phyloP scores from a whole-genome alignment of 208 protist species.

The Trypanosoma platydactyli region DNA sequence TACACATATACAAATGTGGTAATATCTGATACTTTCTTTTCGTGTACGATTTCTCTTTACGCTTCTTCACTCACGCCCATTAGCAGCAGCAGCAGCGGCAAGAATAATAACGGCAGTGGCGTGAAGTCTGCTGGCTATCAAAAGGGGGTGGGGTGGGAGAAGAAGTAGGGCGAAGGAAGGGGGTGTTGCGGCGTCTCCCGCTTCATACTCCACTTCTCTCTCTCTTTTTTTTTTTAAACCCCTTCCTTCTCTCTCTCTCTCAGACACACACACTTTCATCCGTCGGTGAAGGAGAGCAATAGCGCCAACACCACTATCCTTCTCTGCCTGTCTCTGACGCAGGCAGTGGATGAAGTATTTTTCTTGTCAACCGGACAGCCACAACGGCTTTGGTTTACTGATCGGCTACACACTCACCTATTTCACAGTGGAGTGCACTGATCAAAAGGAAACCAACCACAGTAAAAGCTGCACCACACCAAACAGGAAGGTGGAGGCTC shows the following conservation, averaged over 20 bases:
- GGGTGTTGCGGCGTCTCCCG: background rate
- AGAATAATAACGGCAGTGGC: too few species aligned
- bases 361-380: slow-evolving; percentile 73
- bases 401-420: slow-evolving; percentile 70
- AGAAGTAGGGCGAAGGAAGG: background rate
- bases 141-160: background rate
- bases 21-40: too few species aligned
- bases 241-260: too few species aligned
- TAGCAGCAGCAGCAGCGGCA: too few species aligned
- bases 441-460: slow-evolving; percentile 22
- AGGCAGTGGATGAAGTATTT: slow-evolving; percentile 71
- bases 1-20: background rate
- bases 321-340: slow-evolving; percentile 11
- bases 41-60: background rate
- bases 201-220: background rate
- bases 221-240: too few species aligned
- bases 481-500: background rate
- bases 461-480: background rate
- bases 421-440: slow-evolving; percentile 58
- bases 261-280: background rate
- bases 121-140: background rate
- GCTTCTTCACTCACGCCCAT: background rate
- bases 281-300: background rate
- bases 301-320: background rate
- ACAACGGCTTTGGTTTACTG: slow-evolving; percentile 81